A percentile compares a stretch with the other conserved stretches of the same genome.
phyloP scores from a whole-genome alignment of 768 basidiomycete species.

The Leccinum sublutescens region DNA sequence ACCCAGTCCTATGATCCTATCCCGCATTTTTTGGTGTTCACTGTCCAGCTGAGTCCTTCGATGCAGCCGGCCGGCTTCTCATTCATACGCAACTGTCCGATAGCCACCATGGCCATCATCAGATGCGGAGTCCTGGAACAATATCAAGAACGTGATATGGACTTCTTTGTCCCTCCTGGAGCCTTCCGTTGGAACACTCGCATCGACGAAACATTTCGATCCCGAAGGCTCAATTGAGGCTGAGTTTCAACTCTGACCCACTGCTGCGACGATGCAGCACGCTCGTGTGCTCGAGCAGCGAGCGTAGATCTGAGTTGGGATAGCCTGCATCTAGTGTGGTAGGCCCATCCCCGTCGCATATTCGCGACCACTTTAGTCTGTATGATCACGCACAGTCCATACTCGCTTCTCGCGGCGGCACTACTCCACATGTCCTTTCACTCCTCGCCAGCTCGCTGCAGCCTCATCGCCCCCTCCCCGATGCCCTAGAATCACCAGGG shows the following conservation, averaged over 20 bases:
- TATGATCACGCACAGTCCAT: constrained; percentile 66
- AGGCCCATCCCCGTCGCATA: too few relatives aligned
- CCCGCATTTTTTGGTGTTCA: too few relatives aligned
- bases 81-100: not conserved
- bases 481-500: constrained; percentile 63
- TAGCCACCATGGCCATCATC: not conserved
- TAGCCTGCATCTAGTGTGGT: too few relatives aligned
- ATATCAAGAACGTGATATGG: not conserved
- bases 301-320: too few relatives aligned
- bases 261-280: too few relatives aligned
- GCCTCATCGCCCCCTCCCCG: constrained; percentile 64
- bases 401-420: constrained; percentile 63
- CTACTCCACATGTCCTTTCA: constrained; percentile 67
- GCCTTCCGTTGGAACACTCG: not conserved
- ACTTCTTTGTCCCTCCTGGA: not conserved
- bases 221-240: too few relatives aligned
- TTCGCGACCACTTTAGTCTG: too few relatives aligned
- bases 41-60: too few relatives aligned
- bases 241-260: too few relatives aligned
- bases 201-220: not conserved
- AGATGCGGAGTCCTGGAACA: not conserved
- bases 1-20: too few relatives aligned
- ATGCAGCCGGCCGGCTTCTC: not conserved
- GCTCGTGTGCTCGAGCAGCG: too few relatives aligned
- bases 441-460: constrained; percentile 64